Percentiles rank a stretch among this genome's conserved stretches.
Conservation (phyloP, 2,329 filamentous ascomycete species). For the Neospermospora avenae region DNA sequence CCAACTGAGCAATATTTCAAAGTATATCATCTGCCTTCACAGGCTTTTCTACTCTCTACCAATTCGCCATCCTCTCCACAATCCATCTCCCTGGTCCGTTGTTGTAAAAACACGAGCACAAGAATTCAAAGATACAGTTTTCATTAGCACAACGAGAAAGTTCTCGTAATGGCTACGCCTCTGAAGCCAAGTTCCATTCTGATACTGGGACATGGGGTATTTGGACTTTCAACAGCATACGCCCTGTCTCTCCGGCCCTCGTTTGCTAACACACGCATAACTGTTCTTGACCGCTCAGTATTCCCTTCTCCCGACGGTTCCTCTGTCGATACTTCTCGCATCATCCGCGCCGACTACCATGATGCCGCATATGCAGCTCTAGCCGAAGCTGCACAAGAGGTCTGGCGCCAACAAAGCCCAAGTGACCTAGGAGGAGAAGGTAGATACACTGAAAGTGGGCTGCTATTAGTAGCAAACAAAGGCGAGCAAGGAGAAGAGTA, state of each 20-base stretch:
- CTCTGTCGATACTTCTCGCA: constrained; percentile 61
- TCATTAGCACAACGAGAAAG: not conserved
- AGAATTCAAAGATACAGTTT: not conserved
- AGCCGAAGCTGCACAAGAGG: constrained; percentile 64
- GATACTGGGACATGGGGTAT: constrained; percentile 61
- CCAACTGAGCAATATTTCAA: not conserved
- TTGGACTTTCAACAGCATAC: constrained; percentile 63
- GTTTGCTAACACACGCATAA: constrained; percentile 51
- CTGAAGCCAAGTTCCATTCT: constrained; percentile 50
- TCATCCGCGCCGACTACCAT: constrained; percentile 74
- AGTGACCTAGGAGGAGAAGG: constrained; percentile 55
- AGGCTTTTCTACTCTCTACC: not conserved
- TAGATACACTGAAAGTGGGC: constrained; percentile 67
- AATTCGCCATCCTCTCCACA: not conserved
- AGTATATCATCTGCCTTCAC: not conserved
- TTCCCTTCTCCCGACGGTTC: constrained; percentile 59
- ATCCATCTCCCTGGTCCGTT: not conserved
- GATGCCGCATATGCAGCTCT: constrained; percentile 73
- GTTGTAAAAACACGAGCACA: no score
- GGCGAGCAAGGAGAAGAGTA: constrained; percentile 45
- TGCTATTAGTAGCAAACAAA: constrained; percentile 60
- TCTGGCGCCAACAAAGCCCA: constrained; percentile 59
- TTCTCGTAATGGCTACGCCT: constrained; percentile 8
- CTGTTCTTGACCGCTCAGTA: constrained; percentile 54
- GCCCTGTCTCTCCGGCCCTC: constrained; percentile 61